These are phyloP conservation scores for Jaenimonas drosophilae DNA, from an alignment of 208 protist species.

Conservation along the genomic window DNA sequence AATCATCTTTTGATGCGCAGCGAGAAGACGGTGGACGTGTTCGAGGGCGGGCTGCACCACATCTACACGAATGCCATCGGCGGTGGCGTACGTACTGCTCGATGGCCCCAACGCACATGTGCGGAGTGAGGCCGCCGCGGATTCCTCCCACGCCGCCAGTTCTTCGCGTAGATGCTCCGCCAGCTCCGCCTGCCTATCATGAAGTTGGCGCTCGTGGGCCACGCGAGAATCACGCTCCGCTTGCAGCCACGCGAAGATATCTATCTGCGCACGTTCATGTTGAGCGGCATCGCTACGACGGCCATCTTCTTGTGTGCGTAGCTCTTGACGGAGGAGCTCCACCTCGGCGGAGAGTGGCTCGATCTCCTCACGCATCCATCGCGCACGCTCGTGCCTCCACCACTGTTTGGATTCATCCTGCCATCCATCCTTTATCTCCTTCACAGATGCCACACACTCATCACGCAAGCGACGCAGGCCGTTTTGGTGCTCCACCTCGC, in stretches of 20 bases:
- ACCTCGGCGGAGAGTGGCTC: no score
- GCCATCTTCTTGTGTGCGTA: neutral
- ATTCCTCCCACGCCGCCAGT: neutral
- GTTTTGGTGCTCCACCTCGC: slow-evolving; percentile 12
- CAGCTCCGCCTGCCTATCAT: neutral
- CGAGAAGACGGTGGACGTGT: slow-evolving; percentile 64
- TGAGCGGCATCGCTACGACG: slow-evolving; percentile 2
- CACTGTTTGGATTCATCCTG: no score
- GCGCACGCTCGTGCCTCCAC: no score
- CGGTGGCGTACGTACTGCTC: neutral
- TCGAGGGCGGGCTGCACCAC: slow-evolving; percentile 47
- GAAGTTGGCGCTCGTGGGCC: neutral
- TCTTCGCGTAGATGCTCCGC: neutral
- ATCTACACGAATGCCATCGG: slow-evolving; percentile 4
- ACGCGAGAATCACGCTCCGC: neutral
- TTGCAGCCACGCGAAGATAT: slow-evolving; percentile 11
- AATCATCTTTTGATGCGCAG: slow-evolving; percentile 61
- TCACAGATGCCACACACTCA: no score
- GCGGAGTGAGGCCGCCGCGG: neutral
- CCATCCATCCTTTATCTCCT: no score
- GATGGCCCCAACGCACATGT: neutral
- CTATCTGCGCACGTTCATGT: slow-evolving; percentile 9
- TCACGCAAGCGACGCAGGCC: slow-evolving; percentile 5
- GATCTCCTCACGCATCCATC: no score
- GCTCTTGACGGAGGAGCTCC: neutral